phyloP scores from a whole-genome alignment of 306 rosid genomes.

The Vigna radiata region DNA sequence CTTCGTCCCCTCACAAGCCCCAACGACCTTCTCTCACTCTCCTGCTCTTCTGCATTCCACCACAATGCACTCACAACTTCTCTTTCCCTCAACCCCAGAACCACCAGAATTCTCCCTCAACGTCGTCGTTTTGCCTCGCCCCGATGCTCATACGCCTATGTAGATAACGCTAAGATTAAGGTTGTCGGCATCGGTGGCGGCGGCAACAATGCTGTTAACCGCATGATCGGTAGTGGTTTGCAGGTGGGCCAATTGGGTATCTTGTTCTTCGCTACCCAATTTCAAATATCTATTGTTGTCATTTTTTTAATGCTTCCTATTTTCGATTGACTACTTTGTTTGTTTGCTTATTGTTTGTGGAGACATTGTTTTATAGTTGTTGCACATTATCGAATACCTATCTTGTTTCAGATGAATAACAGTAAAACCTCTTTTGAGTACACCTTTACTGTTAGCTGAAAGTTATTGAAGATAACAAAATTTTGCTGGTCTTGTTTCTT shows the following conservation, averaged over 20 bases:
- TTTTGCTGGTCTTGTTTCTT: not conserved
- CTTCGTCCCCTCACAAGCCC: constrained; percentile 60
- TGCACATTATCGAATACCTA: not conserved
- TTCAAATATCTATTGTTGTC: not conserved
- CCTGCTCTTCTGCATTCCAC: constrained; percentile 47
- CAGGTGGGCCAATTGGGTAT: constrained; percentile 57
- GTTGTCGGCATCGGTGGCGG: constrained; percentile 99
- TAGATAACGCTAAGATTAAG: constrained; percentile 90
- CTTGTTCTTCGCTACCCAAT: constrained; percentile 21
- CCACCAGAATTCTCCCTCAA: not conserved
- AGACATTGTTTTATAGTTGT: not conserved
- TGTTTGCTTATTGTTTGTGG: constrained; percentile 31
- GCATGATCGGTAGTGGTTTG: constrained; percentile 97
- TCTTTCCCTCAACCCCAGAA: constrained; percentile 45
- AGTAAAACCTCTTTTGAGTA: not conserved
- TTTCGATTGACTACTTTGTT: not conserved
- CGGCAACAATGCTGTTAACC: constrained; percentile 98
- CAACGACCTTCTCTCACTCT: constrained; percentile 56
- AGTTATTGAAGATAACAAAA: no score
- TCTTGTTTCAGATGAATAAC: no score
- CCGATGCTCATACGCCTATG: constrained; percentile 66
- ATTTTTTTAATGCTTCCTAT: not conserved
- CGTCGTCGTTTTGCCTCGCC: constrained; percentile 51
- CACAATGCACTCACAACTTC: constrained; percentile 44
- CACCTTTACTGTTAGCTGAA: not conserved